Evolutionary conservation across 2,329 filamentous ascomycete genomes (phyloP).

Genomic region (Dothidotthia symphoricarpi): DNA sequence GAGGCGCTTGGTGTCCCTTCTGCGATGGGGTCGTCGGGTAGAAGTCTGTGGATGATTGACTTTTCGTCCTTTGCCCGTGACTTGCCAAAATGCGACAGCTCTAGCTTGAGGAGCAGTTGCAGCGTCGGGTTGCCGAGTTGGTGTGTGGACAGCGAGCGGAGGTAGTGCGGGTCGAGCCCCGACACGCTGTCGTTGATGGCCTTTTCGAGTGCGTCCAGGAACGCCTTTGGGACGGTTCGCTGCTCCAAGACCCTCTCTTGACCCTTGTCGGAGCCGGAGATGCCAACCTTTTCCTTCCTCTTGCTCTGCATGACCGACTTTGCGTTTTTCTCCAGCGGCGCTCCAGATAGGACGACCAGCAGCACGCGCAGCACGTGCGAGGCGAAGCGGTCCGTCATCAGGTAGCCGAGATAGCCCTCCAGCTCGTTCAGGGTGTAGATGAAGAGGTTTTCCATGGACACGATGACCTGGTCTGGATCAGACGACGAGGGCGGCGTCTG

Average conservation of each 20-base stretch:
- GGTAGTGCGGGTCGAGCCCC: constrained; percentile 72
- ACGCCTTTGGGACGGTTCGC: constrained; percentile 71
- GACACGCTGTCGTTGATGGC: constrained; percentile 75
- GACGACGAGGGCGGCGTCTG: constrained; percentile 45
- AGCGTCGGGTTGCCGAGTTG: constrained; percentile 88
- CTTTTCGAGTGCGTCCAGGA: constrained; percentile 73
- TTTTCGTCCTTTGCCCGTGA: constrained; percentile 62
- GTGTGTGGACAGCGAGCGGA: constrained; percentile 82
- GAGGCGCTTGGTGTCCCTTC: constrained; percentile 71
- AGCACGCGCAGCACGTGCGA: constrained; percentile 88
- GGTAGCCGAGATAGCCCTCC: constrained; percentile 76
- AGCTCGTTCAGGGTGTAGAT: constrained; percentile 81
- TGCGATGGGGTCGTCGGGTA: constrained; percentile 75
- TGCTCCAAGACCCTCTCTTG: constrained; percentile 44
- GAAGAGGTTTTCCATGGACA: constrained; percentile 81
- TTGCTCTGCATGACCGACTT: constrained; percentile 83
- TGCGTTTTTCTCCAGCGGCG: constrained; percentile 64
- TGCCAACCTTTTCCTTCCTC: constrained; percentile 78
- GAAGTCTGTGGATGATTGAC: constrained; percentile 71
- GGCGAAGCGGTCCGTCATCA: constrained; percentile 85
- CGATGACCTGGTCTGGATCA: constrained; percentile 51
- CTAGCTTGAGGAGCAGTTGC: constrained; percentile 85
- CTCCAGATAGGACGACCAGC: constrained; percentile 79
- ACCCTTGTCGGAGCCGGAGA: constrained; percentile 50
- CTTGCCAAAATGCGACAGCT: constrained; percentile 72